These are phyloP conservation scores for Penicillium herquei DNA, from an alignment of 495 filamentous ascomycete genomes.

Conservation along the genomic window DNA sequence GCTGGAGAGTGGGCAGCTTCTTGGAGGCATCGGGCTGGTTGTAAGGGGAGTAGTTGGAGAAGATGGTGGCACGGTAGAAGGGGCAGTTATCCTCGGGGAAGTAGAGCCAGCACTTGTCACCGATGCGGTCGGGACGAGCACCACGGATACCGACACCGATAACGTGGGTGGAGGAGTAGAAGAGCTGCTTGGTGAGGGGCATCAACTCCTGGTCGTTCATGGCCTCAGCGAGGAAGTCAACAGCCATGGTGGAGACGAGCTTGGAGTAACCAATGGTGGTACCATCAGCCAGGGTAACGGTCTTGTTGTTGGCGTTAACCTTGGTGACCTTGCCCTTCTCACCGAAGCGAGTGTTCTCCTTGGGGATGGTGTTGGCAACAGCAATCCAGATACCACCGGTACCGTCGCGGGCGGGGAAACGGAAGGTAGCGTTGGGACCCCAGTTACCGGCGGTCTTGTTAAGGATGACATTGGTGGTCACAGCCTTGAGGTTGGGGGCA, in stretches of 20 bases:
- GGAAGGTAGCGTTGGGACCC: slow-evolving; percentile 98
- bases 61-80: slow-evolving; percentile 99
- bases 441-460: slow-evolving; percentile 96
- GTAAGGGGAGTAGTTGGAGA: slow-evolving; percentile 99
- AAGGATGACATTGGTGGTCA: slow-evolving; percentile 92
- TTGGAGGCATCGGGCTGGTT: slow-evolving; percentile 84
- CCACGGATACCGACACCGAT: slow-evolving; percentile 95
- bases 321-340: slow-evolving; percentile 78
- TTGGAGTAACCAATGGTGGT: slow-evolving; percentile 90
- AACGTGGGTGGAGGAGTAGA: slow-evolving; percentile 96
- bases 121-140: slow-evolving; percentile 88
- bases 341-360: slow-evolving; percentile 88
- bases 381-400: slow-evolving; percentile 99
- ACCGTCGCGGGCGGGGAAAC: slow-evolving; percentile 92
- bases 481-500: slow-evolving; percentile 92
- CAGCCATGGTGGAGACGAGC: slow-evolving; percentile 94
- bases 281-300: slow-evolving; percentile 78
- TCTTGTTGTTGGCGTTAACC: slow-evolving; percentile 80
- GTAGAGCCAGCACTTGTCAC: slow-evolving; percentile 99
- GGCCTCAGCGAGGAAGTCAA: slow-evolving; percentile 82
- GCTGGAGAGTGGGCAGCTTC: slow-evolving; percentile 83
- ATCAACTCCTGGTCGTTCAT: slow-evolving; percentile 86
- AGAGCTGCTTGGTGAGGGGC: slow-evolving; percentile 83
- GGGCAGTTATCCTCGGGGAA: slow-evolving; percentile 99
- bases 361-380: slow-evolving; percentile 88